Evolutionary conservation across 1,284 basidiomycete genomes (phyloP).

Genomic region (Cystobasidium pallidum): DNA sequence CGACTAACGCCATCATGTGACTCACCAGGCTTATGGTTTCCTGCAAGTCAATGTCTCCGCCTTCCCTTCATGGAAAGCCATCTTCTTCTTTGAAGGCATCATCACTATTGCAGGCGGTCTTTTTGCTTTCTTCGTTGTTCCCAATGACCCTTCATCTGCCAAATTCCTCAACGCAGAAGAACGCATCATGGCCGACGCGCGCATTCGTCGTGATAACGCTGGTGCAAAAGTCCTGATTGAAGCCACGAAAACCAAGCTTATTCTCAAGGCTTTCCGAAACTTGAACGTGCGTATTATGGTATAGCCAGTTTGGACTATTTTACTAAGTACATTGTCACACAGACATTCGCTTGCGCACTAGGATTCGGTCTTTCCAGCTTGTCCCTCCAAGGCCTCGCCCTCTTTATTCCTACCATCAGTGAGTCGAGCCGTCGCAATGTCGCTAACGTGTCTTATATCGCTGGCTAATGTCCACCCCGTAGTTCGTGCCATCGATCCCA

Average conservation of each 20-base stretch:
- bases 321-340: not conserved
- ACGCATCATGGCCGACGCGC: conserved; percentile 45
- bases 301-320: not conserved
- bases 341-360: conserved; percentile 45
- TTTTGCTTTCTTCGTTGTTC: conserved; percentile 55
- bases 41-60: conserved; percentile 51
- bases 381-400: conserved; percentile 50
- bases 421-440: not conserved
- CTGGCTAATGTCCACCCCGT: not conserved
- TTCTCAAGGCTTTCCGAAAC: conserved; percentile 48
- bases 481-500: conserved; percentile 31
- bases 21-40: conserved; percentile 52
- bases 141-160: conserved; percentile 54
- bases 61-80: conserved; percentile 54
- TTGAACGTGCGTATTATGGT: conserved; percentile 44
- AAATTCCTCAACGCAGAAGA: conserved; percentile 55
- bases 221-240: conserved; percentile 45
- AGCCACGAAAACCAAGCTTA: conserved; percentile 48
- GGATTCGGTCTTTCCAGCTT: conserved; percentile 54
- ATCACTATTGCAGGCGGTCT: conserved; percentile 55
- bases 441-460: not conserved
- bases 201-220: conserved; percentile 47
- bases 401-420: conserved; percentile 54
- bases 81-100: conserved; percentile 55
- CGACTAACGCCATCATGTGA: conserved; percentile 45